These are phyloP conservation scores for Cryomyces antarcticus DNA, from an alignment of 495 filamentous ascomycete species.

Conservation along the genomic window DNA sequence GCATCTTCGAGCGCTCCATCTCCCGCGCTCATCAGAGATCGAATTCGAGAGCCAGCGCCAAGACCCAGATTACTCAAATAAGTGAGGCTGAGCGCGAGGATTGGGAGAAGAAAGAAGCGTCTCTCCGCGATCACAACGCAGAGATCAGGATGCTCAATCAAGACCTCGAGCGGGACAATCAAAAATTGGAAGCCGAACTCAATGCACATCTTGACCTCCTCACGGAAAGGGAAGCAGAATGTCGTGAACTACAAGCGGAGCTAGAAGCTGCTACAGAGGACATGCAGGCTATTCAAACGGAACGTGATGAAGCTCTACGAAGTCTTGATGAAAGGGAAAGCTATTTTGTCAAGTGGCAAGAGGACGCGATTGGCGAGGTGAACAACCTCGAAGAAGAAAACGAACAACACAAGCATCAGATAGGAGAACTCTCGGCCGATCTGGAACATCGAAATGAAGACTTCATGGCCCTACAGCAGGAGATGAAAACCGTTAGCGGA, in stretches of 20 bases:
- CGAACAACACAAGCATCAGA: conserved; percentile 51
- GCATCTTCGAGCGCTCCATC: conserved; percentile 78
- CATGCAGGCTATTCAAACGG: conserved; percentile 57
- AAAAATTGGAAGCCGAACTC: conserved; percentile 6
- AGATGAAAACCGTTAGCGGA: conserved; percentile 81
- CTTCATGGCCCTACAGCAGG: conserved; percentile 63
- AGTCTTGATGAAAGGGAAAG: conserved; percentile 59
- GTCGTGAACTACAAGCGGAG: conserved; percentile 17
- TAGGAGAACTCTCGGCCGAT: conserved; percentile 32
- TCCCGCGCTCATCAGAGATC: conserved; percentile 63
- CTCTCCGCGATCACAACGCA: conserved; percentile 70
- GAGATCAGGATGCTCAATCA: conserved; percentile 61
- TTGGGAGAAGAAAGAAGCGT: conserved; percentile 59
- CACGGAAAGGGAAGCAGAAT: conserved; percentile 15
- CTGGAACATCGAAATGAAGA: conserved; percentile 57
- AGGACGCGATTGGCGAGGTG: conserved; percentile 68
- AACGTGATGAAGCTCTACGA: conserved; percentile 69
- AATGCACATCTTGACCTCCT: conserved; percentile 21
- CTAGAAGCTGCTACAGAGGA: conserved; percentile 29
- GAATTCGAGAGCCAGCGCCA: conserved; percentile 49
- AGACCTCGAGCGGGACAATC: conserved; percentile 16
- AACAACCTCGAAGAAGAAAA: conserved; percentile 62
- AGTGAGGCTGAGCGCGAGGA: conserved; percentile 61
- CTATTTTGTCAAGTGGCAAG: conserved; percentile 56
- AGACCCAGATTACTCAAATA: conserved; percentile 42